A percentile compares a stretch with the other conserved stretches of the same genome.
Conservation (phyloP, 257 asterid species). For the Petunia axillaris region DNA sequence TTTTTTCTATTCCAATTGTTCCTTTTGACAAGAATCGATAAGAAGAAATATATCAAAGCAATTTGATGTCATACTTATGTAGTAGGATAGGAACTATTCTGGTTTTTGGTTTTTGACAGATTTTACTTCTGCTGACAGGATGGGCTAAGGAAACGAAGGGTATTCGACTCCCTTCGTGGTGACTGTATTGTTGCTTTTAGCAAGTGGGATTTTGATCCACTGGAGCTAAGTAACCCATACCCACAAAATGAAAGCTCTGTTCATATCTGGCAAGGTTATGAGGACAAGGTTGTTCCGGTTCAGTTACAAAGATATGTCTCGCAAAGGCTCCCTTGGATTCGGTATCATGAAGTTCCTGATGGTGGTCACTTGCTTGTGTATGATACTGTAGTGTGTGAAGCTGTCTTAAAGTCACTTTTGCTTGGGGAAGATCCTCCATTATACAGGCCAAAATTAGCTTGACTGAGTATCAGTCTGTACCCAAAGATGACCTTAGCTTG, state of each 20-base stretch:
- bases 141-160: constrained; percentile 48
- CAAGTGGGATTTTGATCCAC: constrained; percentile 92
- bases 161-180: constrained; percentile 73
- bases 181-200: constrained; percentile 78
- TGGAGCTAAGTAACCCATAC: constrained; percentile 64
- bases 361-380: constrained; percentile 89
- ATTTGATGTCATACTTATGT: neutral
- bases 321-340: constrained; percentile 80
- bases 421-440: constrained; percentile 70
- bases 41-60: neutral
- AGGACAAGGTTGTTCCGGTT: constrained; percentile 54
- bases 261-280: constrained; percentile 58
- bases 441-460: constrained; percentile 48
- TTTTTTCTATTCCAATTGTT: constrained; percentile 20
- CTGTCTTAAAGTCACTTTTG: constrained; percentile 81
- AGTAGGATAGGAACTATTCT: neutral
- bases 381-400: constrained; percentile 81
- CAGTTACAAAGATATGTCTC: constrained; percentile 68
- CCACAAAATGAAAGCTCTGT: constrained; percentile 36
- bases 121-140: constrained; percentile 45
- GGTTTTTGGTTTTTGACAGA: neutral
- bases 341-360: constrained; percentile 86
- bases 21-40: neutral
- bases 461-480: constrained; percentile 16
- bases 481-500: constrained; percentile 29